Percentiles rank a stretch among this genome's conserved stretches.
phyloP scores from a whole-genome alignment of 2,329 filamentous ascomycete genomes.

The Venturia effusa region DNA sequence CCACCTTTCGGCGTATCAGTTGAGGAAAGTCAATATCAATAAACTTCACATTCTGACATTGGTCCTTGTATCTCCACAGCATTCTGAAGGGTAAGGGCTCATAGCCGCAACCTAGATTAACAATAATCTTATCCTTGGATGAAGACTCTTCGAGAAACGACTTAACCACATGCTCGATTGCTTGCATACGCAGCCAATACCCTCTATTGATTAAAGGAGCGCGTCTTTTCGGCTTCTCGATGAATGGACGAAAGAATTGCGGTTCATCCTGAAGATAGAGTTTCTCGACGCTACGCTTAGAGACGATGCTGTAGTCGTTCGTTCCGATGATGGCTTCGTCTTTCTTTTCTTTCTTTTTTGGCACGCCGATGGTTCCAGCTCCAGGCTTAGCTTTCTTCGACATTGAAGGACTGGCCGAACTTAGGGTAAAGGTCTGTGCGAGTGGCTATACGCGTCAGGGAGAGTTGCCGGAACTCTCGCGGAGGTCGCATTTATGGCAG shows the following conservation, averaged over 20 bases:
- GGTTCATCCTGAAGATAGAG: constrained; percentile 68
- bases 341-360: constrained; percentile 3
- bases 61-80: constrained; percentile 53
- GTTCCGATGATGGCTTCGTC: constrained; percentile 35
- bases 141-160: constrained; percentile 21
- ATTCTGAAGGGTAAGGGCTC: constrained; percentile 75
- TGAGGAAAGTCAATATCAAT: constrained; percentile 81
- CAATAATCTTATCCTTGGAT: constrained; percentile 55
- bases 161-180: constrained; percentile 36
- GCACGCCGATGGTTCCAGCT: neutral
- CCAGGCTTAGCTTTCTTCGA: neutral
- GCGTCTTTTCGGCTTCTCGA: constrained; percentile 69
- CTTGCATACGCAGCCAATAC: constrained; percentile 77
- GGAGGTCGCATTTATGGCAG: neutral
- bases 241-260: constrained; percentile 82
- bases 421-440: neutral
- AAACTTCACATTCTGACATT: constrained; percentile 53
- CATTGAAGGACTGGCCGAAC: neutral
- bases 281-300: constrained; percentile 84
- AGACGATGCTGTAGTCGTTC: constrained; percentile 86
- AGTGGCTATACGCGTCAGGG: neutral
- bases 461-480: neutral
- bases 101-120: constrained; percentile 84
- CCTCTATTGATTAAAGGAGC: constrained; percentile 86
- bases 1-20: constrained; percentile 63